Conservation (phyloP, 208 protist genomes). For the Sergeia podlipaevii region DNA sequence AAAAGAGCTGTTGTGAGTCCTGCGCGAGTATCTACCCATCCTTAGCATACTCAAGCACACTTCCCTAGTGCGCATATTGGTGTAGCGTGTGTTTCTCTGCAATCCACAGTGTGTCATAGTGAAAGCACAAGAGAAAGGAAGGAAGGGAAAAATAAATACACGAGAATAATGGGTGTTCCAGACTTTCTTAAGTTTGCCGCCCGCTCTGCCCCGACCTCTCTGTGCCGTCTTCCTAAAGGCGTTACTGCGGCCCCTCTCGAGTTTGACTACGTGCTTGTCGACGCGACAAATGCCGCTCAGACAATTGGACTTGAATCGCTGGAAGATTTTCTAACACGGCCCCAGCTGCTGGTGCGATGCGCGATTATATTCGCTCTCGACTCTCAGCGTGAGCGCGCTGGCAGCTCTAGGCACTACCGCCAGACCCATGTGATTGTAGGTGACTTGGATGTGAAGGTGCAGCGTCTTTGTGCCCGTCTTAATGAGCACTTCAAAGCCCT, state of each 20-base stretch:
- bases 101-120: no score
- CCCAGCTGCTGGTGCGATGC: conserved; percentile 22
- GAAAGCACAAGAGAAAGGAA: no score
- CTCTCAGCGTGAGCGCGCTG: conserved; percentile 59
- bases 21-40: no score
- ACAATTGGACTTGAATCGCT: conserved; percentile 62
- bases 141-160: no score
- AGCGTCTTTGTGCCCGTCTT: conserved; percentile 40
- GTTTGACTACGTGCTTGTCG: conserved; percentile 83
- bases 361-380: conserved; percentile 82
- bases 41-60: no score
- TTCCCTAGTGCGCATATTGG: no score
- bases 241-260: conserved; percentile 13
- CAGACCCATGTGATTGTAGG: conserved; percentile 52
- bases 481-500: conserved; percentile 18
- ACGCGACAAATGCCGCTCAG: conserved; percentile 80
- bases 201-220: conserved; percentile 47
- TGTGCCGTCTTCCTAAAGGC: conserved; percentile 52
- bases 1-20: no score
- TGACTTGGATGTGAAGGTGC: conserved; percentile 70
- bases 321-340: conserved; percentile 33
- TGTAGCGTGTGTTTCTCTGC: no score
- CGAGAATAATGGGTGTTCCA: conserved; percentile 61
- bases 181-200: conserved; percentile 84
- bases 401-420: conserved; percentile 52